Evolutionary conservation across 2,329 filamentous ascomycete species (phyloP), one percentile per base, ranked within the genome.

Genomic region (Phaeosphaeria sp.): DNA sequence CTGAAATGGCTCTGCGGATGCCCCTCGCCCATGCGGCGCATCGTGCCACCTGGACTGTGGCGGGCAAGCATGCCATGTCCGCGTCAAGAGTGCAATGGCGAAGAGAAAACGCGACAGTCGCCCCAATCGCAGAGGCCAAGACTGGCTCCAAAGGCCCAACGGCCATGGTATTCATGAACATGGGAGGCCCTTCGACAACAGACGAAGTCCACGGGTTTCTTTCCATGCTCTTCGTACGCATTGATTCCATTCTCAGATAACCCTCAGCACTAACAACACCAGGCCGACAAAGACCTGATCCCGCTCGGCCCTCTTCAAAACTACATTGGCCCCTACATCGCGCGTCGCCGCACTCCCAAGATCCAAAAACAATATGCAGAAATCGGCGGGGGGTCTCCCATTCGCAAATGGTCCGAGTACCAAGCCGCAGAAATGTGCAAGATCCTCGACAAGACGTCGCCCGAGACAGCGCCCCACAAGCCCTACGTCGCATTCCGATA

Each of bases 101-200:
- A 53, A 72, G 74, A 75, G 62, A 67, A 52, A 75, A 76, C 61
- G 74, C 74, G 24, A 72, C 74, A 15, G 92, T 95, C 21, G 93
- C 91, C 57, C 68, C 68, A 39, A 55, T 57, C 27, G 0, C 91
- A 22, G 92, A 96, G 76, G 85, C 92, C 84, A 83, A 86, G 6
- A 86, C 86, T 0, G 86, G 84, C 49, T 83, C 85, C 2, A 86
- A 91, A 73, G 94, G 94, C 0, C 93, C 93, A 7, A 99, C 95
- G 4, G 95, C 95, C 44, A 98, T 99, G 88, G 95, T 99, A 15
- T 97, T 99, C 74, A 87, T 99, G 81, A 99, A 99, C 80, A 99
- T 99, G 95, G 95, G 95, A 59, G 95, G 95, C 0, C 95, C 95
- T 2, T 91, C 92, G 1, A 97, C 91, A 3, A 91, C 90, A 4